A percentile compares a stretch with the other conserved stretches of the same genome.
phyloP scores from a whole-genome alignment of 148 eudicot genomes.

The Vaccinium darrowii region DNA sequence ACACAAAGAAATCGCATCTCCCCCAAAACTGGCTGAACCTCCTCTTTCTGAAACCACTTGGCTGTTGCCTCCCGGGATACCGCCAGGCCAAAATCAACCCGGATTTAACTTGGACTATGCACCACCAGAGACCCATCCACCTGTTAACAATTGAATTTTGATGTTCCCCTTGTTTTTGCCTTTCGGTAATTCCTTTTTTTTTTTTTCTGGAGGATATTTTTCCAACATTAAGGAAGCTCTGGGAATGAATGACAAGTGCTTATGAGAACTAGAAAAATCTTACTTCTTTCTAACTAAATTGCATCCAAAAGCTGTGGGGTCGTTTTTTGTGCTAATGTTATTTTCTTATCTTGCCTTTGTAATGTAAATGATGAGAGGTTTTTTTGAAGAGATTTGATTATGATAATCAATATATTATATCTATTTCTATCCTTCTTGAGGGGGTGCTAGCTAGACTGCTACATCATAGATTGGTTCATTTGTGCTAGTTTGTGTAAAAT shows the following conservation, averaged over 20 bases:
- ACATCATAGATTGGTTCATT: too few species aligned
- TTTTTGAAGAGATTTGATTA: neutral
- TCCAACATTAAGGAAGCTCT: neutral
- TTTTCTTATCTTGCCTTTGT: neutral
- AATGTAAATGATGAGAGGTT: neutral
- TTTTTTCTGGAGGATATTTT: neutral
- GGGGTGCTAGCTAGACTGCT: too few species aligned
- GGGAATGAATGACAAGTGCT: neutral
- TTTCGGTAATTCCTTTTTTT: neutral
- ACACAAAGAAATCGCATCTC: too few species aligned
- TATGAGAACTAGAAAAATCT: neutral
- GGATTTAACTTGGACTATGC: slow-evolving; percentile 49
- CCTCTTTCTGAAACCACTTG: slow-evolving; percentile 16
- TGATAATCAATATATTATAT: neutral
- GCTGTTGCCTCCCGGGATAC: slow-evolving; percentile 35
- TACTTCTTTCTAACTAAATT: neutral
- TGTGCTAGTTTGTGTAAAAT: too few species aligned
- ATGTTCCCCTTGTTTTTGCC: neutral
- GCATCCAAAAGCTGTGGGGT: neutral
- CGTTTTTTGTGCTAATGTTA: neutral
- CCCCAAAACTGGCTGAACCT: neutral
- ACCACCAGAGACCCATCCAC: slow-evolving; percentile 58
- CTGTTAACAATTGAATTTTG: slow-evolving; percentile 44
- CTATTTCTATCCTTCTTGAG: neutral
- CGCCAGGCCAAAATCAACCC: slow-evolving; percentile 25